phyloP scores from a whole-genome alignment of 1,284 basidiomycete species.

The Stygiomarasmius scandens region DNA sequence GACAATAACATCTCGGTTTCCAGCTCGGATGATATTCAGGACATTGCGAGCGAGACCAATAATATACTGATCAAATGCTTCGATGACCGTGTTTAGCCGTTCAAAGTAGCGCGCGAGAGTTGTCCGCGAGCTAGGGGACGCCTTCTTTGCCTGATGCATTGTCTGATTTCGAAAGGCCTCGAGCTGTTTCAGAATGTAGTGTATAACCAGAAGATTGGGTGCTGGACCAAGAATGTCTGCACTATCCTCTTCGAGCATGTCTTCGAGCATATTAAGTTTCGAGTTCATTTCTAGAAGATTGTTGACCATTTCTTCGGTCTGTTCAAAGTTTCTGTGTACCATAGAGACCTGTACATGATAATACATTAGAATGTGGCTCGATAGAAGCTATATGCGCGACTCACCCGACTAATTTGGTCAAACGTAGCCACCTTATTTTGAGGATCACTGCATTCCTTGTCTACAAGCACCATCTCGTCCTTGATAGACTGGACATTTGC shows the following conservation, averaged over 20 bases:
- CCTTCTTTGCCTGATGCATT: slow-evolving; percentile 88
- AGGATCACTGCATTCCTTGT: slow-evolving; percentile 78
- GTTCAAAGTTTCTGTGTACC: slow-evolving; percentile 94
- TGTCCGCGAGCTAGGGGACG: slow-evolving; percentile 67
- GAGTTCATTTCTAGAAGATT: slow-evolving; percentile 89
- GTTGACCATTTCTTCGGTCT: slow-evolving; percentile 93
- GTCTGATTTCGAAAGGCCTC: slow-evolving; percentile 94
- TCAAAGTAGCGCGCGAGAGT: slow-evolving; percentile 85
- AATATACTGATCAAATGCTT: slow-evolving; percentile 88
- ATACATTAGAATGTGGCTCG: no score
- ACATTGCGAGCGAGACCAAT: slow-evolving; percentile 78
- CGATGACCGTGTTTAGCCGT: slow-evolving; percentile 81
- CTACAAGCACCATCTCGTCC: slow-evolving; percentile 91
- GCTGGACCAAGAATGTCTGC: slow-evolving; percentile 80
- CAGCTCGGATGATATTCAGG: slow-evolving; percentile 80
- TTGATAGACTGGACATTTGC: slow-evolving; percentile 85
- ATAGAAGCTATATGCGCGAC: slow-evolving; percentile 39
- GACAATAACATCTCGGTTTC: slow-evolving; percentile 84
- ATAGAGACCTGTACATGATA: slow-evolving; percentile 74
- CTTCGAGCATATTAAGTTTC: slow-evolving; percentile 79
- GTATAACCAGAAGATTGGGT: slow-evolving; percentile 87
- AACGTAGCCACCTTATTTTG: slow-evolving; percentile 77
- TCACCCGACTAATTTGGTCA: slow-evolving; percentile 89
- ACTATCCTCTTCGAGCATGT: slow-evolving; percentile 78
- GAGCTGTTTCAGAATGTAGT: slow-evolving; percentile 88